Percentiles rank a stretch among this genome's conserved stretches.
Evolutionary conservation across 2,329 filamentous ascomycete species (phyloP).

Genomic region (Xylariaceae sp.): DNA sequence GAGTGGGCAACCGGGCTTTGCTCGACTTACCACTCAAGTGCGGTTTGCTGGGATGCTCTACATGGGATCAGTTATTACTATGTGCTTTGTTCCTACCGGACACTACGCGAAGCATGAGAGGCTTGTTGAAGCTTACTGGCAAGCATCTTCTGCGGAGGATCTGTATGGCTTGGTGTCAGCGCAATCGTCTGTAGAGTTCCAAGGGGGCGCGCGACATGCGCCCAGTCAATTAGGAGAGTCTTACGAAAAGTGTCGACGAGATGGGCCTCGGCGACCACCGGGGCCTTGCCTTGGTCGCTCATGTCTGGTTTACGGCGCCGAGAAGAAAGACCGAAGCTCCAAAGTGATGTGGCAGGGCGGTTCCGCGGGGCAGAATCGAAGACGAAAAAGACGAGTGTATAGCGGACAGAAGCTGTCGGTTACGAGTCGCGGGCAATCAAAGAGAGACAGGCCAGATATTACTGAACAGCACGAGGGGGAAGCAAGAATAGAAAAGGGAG

Average conservation of each 20-base stretch:
- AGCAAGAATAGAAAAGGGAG: neutral
- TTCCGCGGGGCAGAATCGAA: conserved; percentile 8
- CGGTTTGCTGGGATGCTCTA: conserved; percentile 67
- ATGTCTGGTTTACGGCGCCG: conserved; percentile 33
- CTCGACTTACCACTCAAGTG: conserved; percentile 58
- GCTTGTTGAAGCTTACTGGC: conserved; percentile 48
- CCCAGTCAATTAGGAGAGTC: conserved; percentile 26
- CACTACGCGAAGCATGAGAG: neutral
- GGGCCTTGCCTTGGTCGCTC: conserved; percentile 47
- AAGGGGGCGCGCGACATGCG: neutral
- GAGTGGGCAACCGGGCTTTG: neutral
- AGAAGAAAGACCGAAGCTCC: conserved; percentile 13
- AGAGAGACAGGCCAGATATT: neutral
- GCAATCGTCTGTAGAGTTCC: neutral
- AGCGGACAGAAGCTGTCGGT: neutral
- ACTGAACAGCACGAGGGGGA: neutral
- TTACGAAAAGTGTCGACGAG: conserved; percentile 69
- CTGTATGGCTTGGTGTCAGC: conserved; percentile 38
- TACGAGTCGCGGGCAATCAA: neutral
- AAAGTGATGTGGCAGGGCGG: conserved; percentile 16
- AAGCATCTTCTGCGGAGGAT: conserved; percentile 63
- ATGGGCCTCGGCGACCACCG: conserved; percentile 71
- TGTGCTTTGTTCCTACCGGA: neutral
- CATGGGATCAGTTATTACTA: conserved; percentile 28
- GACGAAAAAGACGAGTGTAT: neutral